Evolutionary conservation across 1,284 basidiomycete species (phyloP), one percentile per base, ranked within the genome.

Genomic region (Heterobasidion irregulare): DNA sequence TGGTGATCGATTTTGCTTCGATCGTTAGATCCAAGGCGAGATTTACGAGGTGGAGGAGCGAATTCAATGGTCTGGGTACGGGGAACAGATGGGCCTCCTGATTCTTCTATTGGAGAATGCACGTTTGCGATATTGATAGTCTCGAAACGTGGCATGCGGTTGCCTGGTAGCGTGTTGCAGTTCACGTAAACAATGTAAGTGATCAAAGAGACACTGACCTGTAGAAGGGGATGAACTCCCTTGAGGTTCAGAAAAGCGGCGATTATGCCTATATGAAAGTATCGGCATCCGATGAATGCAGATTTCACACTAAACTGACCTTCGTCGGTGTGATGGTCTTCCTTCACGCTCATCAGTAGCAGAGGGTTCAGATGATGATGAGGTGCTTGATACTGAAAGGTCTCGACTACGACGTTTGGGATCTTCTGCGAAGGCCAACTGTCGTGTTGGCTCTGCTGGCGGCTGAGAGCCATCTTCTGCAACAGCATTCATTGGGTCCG

Each of bases 61-160:
- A 82, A 82, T 53, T 82, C 81, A 56, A 83, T 79, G 0, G 81
- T 83, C 58, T 75, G 76, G 1, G 77, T 75, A 1, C 79, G 69
- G 4, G 76, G 76, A 18, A 44, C 58, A 57, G 13, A n/a, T 12
- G n/a, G 57, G 41, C 26, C 53, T 48, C 19, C 45, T n/a, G 32
- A 13, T 33, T 18, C 34, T 33, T 52, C 33, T 15, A 33, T 13
- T 13, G 18, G 12, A 7, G 16, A n/a, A 36, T 50, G 13, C 16
- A 12, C 32, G 19, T 33, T 36, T n/a, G 33, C 12, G 47, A 26
- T 10, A 16, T 26, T 45, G 47, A 55, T 36, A 32, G 46, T 47
- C 26, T 47, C 46, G 18, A 18, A 47, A 18, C 46, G 46, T 47
- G 6, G 46, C 46, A 47, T 18, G 16, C 18, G 46, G 26, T 32